phyloP scores from a whole-genome alignment of 108 stramenopile species.

The Pseudonitzschia multiseries region DNA sequence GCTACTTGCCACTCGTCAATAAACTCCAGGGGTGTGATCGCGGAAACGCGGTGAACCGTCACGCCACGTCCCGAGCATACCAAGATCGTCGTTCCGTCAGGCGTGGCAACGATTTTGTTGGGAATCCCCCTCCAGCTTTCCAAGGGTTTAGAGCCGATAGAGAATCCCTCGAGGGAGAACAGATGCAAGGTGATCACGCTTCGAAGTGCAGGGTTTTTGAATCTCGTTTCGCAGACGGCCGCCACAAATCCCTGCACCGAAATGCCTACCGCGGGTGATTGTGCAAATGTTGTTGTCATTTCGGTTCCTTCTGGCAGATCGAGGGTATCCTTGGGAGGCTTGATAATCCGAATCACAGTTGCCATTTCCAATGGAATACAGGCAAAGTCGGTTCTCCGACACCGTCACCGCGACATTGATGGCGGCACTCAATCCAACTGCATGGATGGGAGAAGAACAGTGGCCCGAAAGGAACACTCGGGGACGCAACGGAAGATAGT shows the following conservation, averaged over 20 bases:
- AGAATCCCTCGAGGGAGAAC: constrained; percentile 76
- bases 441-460: constrained; percentile 55
- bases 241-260: constrained; percentile 80
- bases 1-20: constrained; percentile 85
- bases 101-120: constrained; percentile 63
- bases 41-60: constrained; percentile 75
- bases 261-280: constrained; percentile 64
- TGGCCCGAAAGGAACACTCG: constrained; percentile 73
- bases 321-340: constrained; percentile 55
- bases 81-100: constrained; percentile 81
- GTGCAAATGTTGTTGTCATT: constrained; percentile 56
- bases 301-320: constrained; percentile 33
- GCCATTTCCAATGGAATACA: constrained; percentile 85
- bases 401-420: constrained; percentile 78
- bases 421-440: constrained; percentile 66
- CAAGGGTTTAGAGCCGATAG: constrained; percentile 66
- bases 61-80: constrained; percentile 77
- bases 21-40: constrained; percentile 64
- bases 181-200: constrained; percentile 73
- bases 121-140: constrained; percentile 70
- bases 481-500: constrained; percentile 81
- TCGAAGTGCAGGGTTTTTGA: constrained; percentile 36
- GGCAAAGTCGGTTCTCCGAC: constrained; percentile 63
- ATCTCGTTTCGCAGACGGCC: constrained; percentile 72
- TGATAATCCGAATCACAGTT: constrained; percentile 67